Percentiles rank a stretch among this genome's conserved stretches.
phyloP scores from a whole-genome alignment of 306 rosid species.

The Rosa lucieae region DNA sequence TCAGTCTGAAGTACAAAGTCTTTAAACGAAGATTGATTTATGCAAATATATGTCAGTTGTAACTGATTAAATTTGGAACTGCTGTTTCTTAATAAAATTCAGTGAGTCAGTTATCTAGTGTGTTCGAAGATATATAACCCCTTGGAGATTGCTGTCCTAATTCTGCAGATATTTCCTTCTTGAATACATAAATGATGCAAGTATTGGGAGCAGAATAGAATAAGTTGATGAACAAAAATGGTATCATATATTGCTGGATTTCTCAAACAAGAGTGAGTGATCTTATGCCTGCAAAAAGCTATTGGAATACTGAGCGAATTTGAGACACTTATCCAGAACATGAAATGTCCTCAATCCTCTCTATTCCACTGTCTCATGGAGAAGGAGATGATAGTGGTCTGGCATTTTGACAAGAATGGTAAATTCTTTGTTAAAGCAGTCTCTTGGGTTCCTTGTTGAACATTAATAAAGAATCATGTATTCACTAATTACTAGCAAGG shows the following conservation, averaged over 20 bases:
- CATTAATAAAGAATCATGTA: background rate
- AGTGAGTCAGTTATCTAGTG: background rate
- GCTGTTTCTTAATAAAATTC: background rate
- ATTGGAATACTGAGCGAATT: no score
- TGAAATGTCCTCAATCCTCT: no score
- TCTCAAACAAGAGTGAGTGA: background rate
- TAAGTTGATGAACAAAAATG: background rate
- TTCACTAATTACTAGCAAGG: background rate
- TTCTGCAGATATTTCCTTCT: background rate
- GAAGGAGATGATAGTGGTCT: no score
- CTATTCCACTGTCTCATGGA: no score
- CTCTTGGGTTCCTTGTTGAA: background rate
- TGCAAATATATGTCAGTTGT: background rate
- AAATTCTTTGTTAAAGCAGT: background rate
- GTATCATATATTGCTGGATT: background rate
- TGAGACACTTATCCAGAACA: no score
- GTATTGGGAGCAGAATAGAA: background rate
- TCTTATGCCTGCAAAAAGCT: no score
- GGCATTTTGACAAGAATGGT: background rate
- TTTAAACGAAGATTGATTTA: background rate
- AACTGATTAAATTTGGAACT: background rate
- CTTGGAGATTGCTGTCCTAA: background rate
- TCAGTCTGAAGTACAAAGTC: conserved; percentile 28
- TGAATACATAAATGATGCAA: background rate
- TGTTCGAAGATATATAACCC: background rate